A percentile compares a stretch with the other conserved stretches of the same genome.
Evolutionary conservation across 345 rosid genomes (phyloP).

Genomic region (Syzygium grande): DNA sequence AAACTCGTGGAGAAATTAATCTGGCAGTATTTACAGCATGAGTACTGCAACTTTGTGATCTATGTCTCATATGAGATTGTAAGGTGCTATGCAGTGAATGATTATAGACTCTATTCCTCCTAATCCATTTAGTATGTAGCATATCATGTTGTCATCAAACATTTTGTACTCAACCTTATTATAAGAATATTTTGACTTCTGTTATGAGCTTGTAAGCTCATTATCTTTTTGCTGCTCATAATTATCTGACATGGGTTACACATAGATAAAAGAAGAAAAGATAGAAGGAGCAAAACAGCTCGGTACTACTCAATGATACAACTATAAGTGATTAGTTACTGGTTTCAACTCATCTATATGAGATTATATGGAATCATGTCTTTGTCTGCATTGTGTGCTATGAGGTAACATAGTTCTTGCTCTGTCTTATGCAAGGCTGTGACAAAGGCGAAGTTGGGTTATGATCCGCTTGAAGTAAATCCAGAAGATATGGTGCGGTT

Average conservation of each 20-base stretch:
- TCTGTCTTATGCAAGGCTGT: conserved; percentile 58
- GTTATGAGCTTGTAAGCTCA: not conserved
- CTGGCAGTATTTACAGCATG: not conserved
- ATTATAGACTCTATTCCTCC: not conserved
- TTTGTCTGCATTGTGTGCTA: not conserved
- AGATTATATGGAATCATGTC: not conserved
- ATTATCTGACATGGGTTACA: not conserved
- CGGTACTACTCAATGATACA: not conserved
- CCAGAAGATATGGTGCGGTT: conserved; percentile 99
- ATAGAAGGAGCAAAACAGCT: not conserved
- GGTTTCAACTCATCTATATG: not conserved
- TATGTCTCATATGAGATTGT: not conserved
- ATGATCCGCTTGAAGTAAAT: conserved; percentile 95
- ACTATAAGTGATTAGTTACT: not conserved
- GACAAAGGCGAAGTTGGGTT: conserved; percentile 92
- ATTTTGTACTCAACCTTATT: not conserved
- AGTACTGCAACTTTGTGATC: not conserved
- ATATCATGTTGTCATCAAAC: not conserved
- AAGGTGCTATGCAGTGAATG: not conserved
- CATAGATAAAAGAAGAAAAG: not conserved
- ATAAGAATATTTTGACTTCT: not conserved
- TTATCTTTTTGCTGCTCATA: not conserved
- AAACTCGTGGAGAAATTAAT: not conserved
- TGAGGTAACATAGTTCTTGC: not conserved
- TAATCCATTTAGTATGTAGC: not conserved